These are phyloP conservation scores for Knufia petricola DNA, from an alignment of 2,329 filamentous ascomycete genomes.

Conservation along the genomic window DNA sequence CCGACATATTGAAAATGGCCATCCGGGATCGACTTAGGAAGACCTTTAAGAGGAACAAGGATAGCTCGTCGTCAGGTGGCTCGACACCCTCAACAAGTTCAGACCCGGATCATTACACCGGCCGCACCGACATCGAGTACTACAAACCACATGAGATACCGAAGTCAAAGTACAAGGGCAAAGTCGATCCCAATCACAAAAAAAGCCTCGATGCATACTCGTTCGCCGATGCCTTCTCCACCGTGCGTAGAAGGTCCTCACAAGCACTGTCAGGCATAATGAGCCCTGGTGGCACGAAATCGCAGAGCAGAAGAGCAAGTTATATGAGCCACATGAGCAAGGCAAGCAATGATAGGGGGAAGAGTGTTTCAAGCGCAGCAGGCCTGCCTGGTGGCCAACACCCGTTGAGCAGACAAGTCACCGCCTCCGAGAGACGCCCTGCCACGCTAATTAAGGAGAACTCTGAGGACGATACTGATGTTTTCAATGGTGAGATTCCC, in stretches of 20 bases:
- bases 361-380: slow-evolving; percentile 2
- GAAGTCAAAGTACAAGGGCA: slow-evolving; percentile 40
- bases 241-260: slow-evolving; percentile 14
- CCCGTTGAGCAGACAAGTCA: slow-evolving; percentile 14
- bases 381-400: not conserved
- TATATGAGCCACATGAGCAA: slow-evolving; percentile 15
- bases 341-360: not conserved
- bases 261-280: slow-evolving; percentile 19
- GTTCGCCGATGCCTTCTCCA: slow-evolving; percentile 27
- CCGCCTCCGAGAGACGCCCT: slow-evolving; percentile 1
- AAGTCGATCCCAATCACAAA: slow-evolving; percentile 38
- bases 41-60: slow-evolving; percentile 14
- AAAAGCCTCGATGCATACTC: slow-evolving; percentile 36
- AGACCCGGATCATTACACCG: slow-evolving; percentile 18
- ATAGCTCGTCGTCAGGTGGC: slow-evolving; percentile 8
- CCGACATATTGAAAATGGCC: slow-evolving; percentile 13
- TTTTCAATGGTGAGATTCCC: slow-evolving; percentile 17
- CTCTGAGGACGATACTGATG: slow-evolving; percentile 19
- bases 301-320: slow-evolving; percentile 22
- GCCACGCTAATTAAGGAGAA: slow-evolving; percentile 9
- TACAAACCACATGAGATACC: slow-evolving; percentile 40
- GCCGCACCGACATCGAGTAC: slow-evolving; percentile 36
- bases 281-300: slow-evolving; percentile 22
- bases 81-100: slow-evolving; percentile 1
- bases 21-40: slow-evolving; percentile 16